A percentile compares a stretch with the other conserved stretches of the same genome.
These are phyloP conservation scores for Cutaneotrichosporon mucoides DNA, from an alignment of 1,284 basidiomycete genomes.

Conservation along the genomic window DNA sequence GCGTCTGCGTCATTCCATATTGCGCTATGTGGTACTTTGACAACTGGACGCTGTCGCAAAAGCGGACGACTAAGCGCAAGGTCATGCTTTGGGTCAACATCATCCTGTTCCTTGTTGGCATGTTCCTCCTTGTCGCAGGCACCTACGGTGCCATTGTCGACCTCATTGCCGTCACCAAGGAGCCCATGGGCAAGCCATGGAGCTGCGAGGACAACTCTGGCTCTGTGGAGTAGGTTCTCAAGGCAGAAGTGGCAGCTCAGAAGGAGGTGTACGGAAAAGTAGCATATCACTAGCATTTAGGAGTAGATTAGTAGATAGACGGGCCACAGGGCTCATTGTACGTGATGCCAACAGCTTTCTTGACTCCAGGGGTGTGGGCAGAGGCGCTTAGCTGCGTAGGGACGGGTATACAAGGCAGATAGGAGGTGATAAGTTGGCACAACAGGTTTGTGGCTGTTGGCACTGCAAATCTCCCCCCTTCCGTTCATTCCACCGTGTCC, in stretches of 20 bases:
- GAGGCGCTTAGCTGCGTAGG: too few species aligned
- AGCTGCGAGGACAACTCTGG: slow-evolving; percentile 28
- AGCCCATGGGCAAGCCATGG: slow-evolving; percentile 16
- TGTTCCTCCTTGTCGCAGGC: slow-evolving; percentile 33
- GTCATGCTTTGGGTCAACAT: slow-evolving; percentile 15
- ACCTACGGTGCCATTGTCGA: slow-evolving; percentile 31
- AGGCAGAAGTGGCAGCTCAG: too few species aligned
- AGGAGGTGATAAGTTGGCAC: too few species aligned
- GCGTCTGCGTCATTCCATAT: slow-evolving; percentile 22
- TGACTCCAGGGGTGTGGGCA: too few species aligned
- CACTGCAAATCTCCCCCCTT: too few species aligned
- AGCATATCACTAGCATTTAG: background rate
- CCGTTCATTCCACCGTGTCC: too few species aligned
- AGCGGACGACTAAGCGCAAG: slow-evolving; percentile 2
- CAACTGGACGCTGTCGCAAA: slow-evolving; percentile 21
- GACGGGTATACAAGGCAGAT: too few species aligned
- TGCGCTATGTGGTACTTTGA: slow-evolving; percentile 34
- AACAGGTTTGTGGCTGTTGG: too few species aligned
- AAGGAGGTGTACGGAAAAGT: background rate
- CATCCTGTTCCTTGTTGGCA: slow-evolving; percentile 23
- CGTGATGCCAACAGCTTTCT: background rate
- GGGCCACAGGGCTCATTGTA: background rate
- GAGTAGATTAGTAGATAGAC: background rate
- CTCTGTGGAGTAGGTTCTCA: background rate
- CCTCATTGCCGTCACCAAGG: slow-evolving; percentile 19